phyloP scores from a whole-genome alignment of 345 rosid genomes.

The Populus simonii region DNA sequence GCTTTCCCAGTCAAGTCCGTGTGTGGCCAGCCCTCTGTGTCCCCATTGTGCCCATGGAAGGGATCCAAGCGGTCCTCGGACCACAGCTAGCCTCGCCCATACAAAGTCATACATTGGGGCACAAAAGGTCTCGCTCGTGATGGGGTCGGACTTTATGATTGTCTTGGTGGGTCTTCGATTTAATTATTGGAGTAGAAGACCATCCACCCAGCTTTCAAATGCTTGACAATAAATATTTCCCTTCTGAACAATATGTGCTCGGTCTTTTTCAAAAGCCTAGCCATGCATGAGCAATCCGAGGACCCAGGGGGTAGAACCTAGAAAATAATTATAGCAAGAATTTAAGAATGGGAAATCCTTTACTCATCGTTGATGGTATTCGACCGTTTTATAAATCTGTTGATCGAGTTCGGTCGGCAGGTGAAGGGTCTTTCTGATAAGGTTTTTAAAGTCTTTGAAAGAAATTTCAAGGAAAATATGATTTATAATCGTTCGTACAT shows the following conservation, averaged over 20 bases:
- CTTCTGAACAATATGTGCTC: neutral
- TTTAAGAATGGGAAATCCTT: neutral
- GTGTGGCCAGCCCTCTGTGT: neutral
- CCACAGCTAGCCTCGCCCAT: neutral
- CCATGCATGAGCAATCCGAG: neutral
- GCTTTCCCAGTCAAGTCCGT: neutral
- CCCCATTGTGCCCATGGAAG: neutral
- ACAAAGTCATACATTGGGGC: neutral
- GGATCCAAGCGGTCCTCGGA: neutral
- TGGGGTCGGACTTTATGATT: neutral
- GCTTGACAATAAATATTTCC: neutral
- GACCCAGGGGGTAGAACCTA: neutral
- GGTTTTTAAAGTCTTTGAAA: neutral
- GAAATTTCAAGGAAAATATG: neutral
- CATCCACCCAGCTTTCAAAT: neutral
- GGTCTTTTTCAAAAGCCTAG: neutral
- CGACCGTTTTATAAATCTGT: neutral
- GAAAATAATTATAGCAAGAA: neutral
- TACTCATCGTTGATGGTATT: neutral
- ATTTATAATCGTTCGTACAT: neutral
- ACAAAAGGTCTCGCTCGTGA: constrained; percentile 1
- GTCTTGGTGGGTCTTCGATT: neutral
- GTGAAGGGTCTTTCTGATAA: neutral
- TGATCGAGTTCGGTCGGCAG: neutral
- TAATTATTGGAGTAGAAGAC: neutral